Base-by-base conservation (phyloP, 2,329 filamentous ascomycete genomes). In the Laburnicola sp. region DNA sequence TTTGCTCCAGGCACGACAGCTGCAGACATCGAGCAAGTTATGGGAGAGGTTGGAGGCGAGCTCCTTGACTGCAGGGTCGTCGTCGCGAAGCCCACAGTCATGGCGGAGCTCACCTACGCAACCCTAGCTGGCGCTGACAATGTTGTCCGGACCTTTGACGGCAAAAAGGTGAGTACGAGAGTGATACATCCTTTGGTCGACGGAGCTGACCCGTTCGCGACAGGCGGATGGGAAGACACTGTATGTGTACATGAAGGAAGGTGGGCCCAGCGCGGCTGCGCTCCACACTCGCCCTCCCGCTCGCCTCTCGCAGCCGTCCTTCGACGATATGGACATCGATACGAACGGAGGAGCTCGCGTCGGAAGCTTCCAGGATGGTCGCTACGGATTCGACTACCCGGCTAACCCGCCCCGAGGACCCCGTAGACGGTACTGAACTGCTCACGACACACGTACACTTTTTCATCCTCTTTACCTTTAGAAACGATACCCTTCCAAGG, bases 1-100 rank as follows among this genome's bases (percentile, higher is more conserved):
- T 91, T 94, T 68, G 89, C 89, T 9, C 84, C 84, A 2, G 89
- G 89, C 32, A 94, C 89, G 0, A 91, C 89, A 5, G 87, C 86
- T 1, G 88, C 87, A 27, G 89, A 94, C 65, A 90, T 94, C 53
- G 88, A 91, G 76, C 88, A 86, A 62, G 89, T 89, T 50, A 86
- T 94, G 84, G 82, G 80, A n/a, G 84, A 85, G 0, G 76, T 89
- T n/a, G 88, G 87, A 34, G 82, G 81, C 28, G 78, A 86, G 54
- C 60, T 91, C 63, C 66, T 81, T 23, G 83, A 81, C 63, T 93
- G 89, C 74, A 81, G 79, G 31, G 75, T 94, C 34, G 73, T 91
- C 50, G 85, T 86, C 66, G 80, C 85, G 3, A 75, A 76, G 26
- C 89, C 90, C 0, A 86, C 87, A 3, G 84, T 94, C 45, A 86